A percentile compares a stretch with the other conserved stretches of the same genome.
Conservation (phyloP, 192 early-diverging fungal genomes). For the Dissophora globulifera region DNA sequence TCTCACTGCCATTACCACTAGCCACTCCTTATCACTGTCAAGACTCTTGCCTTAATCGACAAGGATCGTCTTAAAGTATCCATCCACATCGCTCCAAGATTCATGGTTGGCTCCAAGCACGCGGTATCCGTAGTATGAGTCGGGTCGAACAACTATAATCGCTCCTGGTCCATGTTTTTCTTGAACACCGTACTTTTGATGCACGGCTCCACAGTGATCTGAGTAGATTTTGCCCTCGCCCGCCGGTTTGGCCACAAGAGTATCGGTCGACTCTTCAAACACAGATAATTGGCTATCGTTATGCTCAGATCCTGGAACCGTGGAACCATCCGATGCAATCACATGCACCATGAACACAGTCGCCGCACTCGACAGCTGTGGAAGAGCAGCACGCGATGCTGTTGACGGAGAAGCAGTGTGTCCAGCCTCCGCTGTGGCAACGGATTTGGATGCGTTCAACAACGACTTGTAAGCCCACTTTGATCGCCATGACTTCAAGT, state of each 20-base stretch:
- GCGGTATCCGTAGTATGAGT: slow-evolving; percentile 36
- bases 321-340: background rate
- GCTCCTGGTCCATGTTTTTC: slow-evolving; percentile 21
- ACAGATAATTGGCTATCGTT: background rate
- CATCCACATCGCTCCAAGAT: slow-evolving; percentile 28
- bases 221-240: slow-evolving; percentile 36
- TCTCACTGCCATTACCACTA: no score
- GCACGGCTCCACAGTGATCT: slow-evolving; percentile 16
- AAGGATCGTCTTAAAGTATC: slow-evolving; percentile 24
- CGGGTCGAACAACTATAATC: slow-evolving; percentile 31
- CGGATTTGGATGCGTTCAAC: no score
- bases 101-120: slow-evolving; percentile 14
- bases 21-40: background rate
- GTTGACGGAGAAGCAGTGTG: no score
- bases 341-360: slow-evolving; percentile 43
- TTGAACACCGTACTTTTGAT: slow-evolving; percentile 32
- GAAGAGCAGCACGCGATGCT: no score
- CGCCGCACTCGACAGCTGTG: no score
- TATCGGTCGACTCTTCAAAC: background rate
- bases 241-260: background rate
- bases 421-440: no score
- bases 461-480: no score
- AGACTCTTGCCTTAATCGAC: background rate
- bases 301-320: background rate
- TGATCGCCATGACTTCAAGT: slow-evolving; percentile 22